phyloP scores from a whole-genome alignment of 257 asterid genomes.

The Solanum paucissectum region DNA sequence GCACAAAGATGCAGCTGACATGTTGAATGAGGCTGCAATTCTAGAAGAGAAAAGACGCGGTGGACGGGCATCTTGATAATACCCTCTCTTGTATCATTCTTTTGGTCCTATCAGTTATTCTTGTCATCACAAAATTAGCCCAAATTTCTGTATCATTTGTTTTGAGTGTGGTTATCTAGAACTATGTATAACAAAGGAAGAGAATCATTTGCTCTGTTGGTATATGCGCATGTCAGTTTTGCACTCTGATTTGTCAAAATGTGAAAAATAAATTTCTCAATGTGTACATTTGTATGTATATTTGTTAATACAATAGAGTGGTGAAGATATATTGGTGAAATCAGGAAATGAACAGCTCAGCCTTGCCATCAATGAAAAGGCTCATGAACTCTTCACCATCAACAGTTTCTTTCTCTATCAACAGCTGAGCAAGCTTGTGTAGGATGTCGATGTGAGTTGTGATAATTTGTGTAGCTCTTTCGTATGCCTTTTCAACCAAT shows the following conservation, averaged over 20 bases:
- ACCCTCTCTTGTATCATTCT: background rate
- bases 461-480: conserved; percentile 56
- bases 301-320: conserved; percentile 10
- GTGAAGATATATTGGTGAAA: background rate
- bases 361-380: conserved; percentile 90
- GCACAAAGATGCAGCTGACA: conserved; percentile 96
- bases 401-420: conserved; percentile 85
- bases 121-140: background rate
- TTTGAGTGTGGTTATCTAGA: conserved; percentile 26
- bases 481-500: conserved; percentile 70
- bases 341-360: conserved; percentile 62
- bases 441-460: conserved; percentile 68
- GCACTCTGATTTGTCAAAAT: conserved; percentile 15
- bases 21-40: conserved; percentile 84
- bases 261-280: conserved; percentile 11
- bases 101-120: background rate
- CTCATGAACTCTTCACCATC: conserved; percentile 99
- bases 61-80: conserved; percentile 30
- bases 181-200: conserved; percentile 33
- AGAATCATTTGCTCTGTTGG: conserved; percentile 2
- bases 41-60: conserved; percentile 82
- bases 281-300: conserved; percentile 9
- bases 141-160: conserved; percentile 20
- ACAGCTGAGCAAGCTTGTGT: conserved; percentile 84
- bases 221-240: conserved; percentile 10